Percentiles rank a stretch among this genome's conserved stretches.
These are phyloP conservation scores for Taiozyma sp. DNA, from an alignment of 1,139 yeast species.

Conservation along the genomic window DNA sequence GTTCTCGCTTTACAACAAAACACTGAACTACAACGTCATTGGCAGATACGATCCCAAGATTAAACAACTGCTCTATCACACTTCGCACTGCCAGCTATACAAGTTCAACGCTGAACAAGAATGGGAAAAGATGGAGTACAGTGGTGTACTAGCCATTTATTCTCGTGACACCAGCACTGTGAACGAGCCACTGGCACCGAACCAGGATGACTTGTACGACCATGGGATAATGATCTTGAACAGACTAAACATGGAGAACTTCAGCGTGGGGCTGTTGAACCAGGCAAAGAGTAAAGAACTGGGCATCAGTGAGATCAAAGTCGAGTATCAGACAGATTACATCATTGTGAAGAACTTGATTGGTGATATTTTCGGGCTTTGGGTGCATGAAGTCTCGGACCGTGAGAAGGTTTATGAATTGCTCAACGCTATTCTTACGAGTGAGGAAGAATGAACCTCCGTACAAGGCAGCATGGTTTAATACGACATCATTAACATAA, in stretches of 20 bases:
- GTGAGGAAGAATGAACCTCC: conserved; percentile 16
- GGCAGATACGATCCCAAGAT: conserved; percentile 79
- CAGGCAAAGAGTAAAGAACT: conserved; percentile 35
- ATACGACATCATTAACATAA: not conserved
- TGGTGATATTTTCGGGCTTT: conserved; percentile 82
- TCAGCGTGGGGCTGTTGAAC: conserved; percentile 74
- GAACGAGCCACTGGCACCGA: conserved; percentile 11
- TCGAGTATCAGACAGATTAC: conserved; percentile 74
- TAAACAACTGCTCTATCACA: conserved; percentile 65
- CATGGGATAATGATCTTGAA: conserved; percentile 79
- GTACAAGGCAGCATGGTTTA: not conserved
- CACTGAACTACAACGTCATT: conserved; percentile 76
- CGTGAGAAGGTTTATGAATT: conserved; percentile 57
- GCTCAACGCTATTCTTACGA: conserved; percentile 46
- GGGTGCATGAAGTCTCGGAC: conserved; percentile 81
- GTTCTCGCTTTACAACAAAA: conserved; percentile 55
- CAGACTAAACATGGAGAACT: conserved; percentile 70
- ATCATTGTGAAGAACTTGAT: conserved; percentile 72
- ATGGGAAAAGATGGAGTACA: conserved; percentile 79
- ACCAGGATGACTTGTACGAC: conserved; percentile 44
- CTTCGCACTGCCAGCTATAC: conserved; percentile 76
- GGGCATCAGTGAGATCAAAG: conserved; percentile 57
- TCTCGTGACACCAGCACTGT: conserved; percentile 44
- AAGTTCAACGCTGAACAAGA: conserved; percentile 54
- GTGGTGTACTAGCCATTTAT: conserved; percentile 80